These are phyloP conservation scores for Trypanosomatidae sp. DNA, from an alignment of 208 protist genomes.

Conservation along the genomic window DNA sequence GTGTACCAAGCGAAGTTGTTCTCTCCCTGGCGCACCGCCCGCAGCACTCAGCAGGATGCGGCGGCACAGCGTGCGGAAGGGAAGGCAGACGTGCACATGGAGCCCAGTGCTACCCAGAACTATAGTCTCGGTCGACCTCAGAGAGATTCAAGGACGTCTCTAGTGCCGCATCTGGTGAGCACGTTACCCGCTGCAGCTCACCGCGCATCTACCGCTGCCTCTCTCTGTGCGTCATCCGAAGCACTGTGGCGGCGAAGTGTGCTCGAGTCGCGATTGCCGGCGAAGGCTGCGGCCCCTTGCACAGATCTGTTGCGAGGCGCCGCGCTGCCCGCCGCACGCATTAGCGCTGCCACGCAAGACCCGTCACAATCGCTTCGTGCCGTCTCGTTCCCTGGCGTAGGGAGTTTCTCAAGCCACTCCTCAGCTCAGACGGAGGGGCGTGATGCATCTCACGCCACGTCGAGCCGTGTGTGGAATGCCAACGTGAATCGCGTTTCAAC, in stretches of 20 bases:
- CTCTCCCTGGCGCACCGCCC: conserved; percentile 2
- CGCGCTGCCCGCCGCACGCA: background rate
- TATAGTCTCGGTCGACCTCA: background rate
- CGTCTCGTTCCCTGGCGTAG: no score
- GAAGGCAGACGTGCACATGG: background rate
- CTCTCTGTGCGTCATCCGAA: background rate
- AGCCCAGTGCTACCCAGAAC: background rate
- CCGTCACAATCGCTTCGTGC: background rate
- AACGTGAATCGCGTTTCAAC: background rate
- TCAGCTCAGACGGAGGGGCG: background rate
- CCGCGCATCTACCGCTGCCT: background rate
- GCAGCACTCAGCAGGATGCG: background rate
- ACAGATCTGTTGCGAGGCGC: background rate
- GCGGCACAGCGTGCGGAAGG: background rate
- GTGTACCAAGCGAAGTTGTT: background rate
- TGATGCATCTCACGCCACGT: background rate
- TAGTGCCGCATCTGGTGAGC: conserved; percentile 6
- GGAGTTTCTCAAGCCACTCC: background rate
- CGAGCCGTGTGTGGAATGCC: background rate
- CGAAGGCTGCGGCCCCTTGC: background rate
- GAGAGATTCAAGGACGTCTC: background rate
- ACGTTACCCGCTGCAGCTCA: background rate
- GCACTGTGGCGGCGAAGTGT: background rate
- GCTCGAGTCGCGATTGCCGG: background rate
- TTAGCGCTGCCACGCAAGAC: background rate